Percentiles rank a stretch among this genome's conserved stretches.
Conservation (phyloP, 2,329 filamentous ascomycete genomes). For the Botrytis byssoidea region DNA sequence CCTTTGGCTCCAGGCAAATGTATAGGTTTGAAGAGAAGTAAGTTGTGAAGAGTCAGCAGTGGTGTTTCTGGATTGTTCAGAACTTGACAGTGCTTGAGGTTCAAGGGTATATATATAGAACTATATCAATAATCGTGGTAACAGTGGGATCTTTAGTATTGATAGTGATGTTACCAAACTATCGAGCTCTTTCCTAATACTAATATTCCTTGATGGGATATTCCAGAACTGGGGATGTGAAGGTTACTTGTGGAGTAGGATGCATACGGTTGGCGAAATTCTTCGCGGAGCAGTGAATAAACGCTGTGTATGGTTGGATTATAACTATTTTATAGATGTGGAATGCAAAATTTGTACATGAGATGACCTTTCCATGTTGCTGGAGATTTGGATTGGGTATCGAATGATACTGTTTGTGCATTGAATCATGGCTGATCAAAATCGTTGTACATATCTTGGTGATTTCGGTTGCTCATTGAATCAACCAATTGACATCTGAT, state of each 20-base stretch:
- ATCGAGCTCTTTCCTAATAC: too few relatives aligned
- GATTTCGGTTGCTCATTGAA: too few relatives aligned
- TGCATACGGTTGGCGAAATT: too few relatives aligned
- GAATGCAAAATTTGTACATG: background rate
- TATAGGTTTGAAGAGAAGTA: too few relatives aligned
- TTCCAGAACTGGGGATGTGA: background rate
- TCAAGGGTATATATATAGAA: background rate
- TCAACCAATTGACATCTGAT: too few relatives aligned
- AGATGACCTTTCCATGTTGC: background rate
- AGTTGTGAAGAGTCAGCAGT: rapidly evolving
- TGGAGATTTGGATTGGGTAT: background rate
- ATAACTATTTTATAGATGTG: background rate
- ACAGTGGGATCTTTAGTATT: background rate
- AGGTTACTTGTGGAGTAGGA: too few relatives aligned
- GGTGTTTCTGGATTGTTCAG: background rate
- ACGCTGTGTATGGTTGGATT: background rate
- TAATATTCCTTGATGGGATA: too few relatives aligned
- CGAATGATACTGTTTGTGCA: background rate
- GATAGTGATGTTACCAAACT: background rate
- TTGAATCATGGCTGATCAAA: background rate
- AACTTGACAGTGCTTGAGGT: background rate
- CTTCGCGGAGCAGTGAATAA: background rate
- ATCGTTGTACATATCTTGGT: background rate
- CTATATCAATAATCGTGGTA: background rate
- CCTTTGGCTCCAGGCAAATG: background rate